Base-by-base conservation (phyloP, 2,329 filamentous ascomycete species). In the Colletotrichum godetiae region DNA sequence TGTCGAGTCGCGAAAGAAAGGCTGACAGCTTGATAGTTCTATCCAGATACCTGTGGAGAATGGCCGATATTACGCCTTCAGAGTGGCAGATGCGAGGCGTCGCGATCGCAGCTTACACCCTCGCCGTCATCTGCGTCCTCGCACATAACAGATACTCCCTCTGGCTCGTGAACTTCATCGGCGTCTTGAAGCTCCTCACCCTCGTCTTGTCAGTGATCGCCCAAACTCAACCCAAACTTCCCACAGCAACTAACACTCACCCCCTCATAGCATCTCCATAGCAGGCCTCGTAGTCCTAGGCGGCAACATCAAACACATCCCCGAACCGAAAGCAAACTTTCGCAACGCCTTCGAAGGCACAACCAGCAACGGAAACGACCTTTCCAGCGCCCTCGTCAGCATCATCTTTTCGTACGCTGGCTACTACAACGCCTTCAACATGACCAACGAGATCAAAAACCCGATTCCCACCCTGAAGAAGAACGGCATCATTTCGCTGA, bases 71-170 rank as follows among this genome's bases (percentile, higher is more conserved):
- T 0, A 81, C 79, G 0, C 87, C 89, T 0, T 87, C 87, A 0
- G 82, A 84, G n/a, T 94, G 92, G 92, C 84, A 93, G 77, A 79
- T 89, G 65, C 93, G 93, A 77, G 92, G 91, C 1, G 88, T 93
- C 3, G 92, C 92, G 0, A 82, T 93, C 29, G 91, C 89, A 1
- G 88, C 86, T 0, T 93, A 93, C 76, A 91, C 89, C 0, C 77
- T 91, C 0, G 90, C 91, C 4, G 84, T 88, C 0, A 74, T 92
- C 1, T 84, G 89, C 69, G 83, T 86, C 68, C 76, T 88, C 5
- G 86, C 87, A 11, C 87, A 89, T 70, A 93, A 90, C 61, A 88
- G 86, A 68, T 89, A 86, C 75, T 91, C 89, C 0, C 85, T 91
- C 3, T 85, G 85, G 77, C 77, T 89, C 0, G 86, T 87, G 15